Conservation (phyloP, 2,329 filamentous ascomycete genomes). For the Sarocladiaceae sp. region DNA sequence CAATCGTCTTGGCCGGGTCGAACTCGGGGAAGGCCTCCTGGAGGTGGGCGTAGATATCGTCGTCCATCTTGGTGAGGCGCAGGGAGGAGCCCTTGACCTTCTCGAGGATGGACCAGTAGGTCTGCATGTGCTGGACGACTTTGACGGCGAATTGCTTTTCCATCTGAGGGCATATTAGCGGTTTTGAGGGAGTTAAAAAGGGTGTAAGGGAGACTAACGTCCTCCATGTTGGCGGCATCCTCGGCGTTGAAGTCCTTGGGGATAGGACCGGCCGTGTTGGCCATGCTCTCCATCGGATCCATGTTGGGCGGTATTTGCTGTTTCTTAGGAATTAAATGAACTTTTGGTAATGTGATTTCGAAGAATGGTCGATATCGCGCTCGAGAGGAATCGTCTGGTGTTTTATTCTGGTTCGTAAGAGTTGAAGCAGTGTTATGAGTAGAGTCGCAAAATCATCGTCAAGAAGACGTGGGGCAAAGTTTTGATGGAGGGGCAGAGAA, state of each 20-base stretch:
- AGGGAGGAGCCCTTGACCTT: slow-evolving; percentile 82
- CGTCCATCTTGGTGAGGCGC: slow-evolving; percentile 87
- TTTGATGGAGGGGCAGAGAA: slow-evolving; percentile 11
- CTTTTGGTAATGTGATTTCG: no score
- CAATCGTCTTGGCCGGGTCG: slow-evolving; percentile 69
- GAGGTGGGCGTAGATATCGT: slow-evolving; percentile 90
- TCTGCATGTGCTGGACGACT: slow-evolving; percentile 91
- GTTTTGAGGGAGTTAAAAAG: not conserved
- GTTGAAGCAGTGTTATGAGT: no score
- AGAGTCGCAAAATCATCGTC: slow-evolving; percentile 5
- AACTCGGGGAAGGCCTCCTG: slow-evolving; percentile 87
- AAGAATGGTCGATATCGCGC: no score
- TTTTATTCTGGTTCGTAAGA: no score
- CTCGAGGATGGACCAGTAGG: slow-evolving; percentile 94
- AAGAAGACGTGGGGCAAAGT: slow-evolving; percentile 7
- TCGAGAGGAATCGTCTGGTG: no score
- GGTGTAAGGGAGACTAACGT: slow-evolving; percentile 43
- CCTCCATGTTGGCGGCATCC: slow-evolving; percentile 47
- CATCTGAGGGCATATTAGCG: slow-evolving; percentile 59
- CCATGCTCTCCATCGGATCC: slow-evolving; percentile 34
- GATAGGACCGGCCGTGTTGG: slow-evolving; percentile 23
- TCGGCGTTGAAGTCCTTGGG: slow-evolving; percentile 56
- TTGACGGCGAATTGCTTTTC: slow-evolving; percentile 99
- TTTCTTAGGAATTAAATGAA: no score
- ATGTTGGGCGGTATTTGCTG: slow-evolving; percentile 17